Evolutionary conservation across 129 eudicot species (phyloP), one percentile per base, ranked within the genome.

Genomic region (Flaveria brownii): DNA sequence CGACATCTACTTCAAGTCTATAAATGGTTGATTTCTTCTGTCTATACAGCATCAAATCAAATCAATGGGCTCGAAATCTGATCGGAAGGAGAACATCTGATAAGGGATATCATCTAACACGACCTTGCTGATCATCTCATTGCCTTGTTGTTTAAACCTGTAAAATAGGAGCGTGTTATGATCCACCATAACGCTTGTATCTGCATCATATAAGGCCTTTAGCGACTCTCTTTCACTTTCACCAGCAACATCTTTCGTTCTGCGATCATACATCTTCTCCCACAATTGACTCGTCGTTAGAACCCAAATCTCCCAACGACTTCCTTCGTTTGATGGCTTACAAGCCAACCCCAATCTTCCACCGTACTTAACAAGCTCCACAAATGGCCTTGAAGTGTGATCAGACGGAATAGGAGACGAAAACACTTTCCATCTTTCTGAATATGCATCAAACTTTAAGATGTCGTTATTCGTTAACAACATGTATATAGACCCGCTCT

Each of bases 401-500:
- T 49, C 49, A 3, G 25, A 22, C 0, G 6, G 0, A 0, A 55
- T 16, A 7, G 55, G 74, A 2, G 74, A 20, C 30, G 45, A 23
- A 54, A 54, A 3, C 17, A 16, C 4, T 1, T 9, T 20, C 80
- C 80, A 67, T 20, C 14, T 22, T 42, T 68, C 81, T 1, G 45
- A 39, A 52, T 39, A 51, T 4, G 33, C 55, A 42, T 77, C 75
- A 23, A 77, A 52, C 11, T 55, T 59, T 23, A 78, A 42, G 15
- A 78, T 9, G 0, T 39, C n/a, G 1, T 22, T 16, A 50, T 71
- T 71, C 6, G 51, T 17, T 13, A 71, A 14, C 23, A 71, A 50
- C 82, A 61, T 46, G 77, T 78, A 56, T 6, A 45, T 47, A 3
- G 76, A 78, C 2, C 82, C 82, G 1, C 71, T 47, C 1, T 56